A percentile compares a stretch with the other conserved stretches of the same genome.
These are phyloP conservation scores for Geotrichum europaeum DNA, from an alignment of 1,139 yeast species.

Conservation along the genomic window DNA sequence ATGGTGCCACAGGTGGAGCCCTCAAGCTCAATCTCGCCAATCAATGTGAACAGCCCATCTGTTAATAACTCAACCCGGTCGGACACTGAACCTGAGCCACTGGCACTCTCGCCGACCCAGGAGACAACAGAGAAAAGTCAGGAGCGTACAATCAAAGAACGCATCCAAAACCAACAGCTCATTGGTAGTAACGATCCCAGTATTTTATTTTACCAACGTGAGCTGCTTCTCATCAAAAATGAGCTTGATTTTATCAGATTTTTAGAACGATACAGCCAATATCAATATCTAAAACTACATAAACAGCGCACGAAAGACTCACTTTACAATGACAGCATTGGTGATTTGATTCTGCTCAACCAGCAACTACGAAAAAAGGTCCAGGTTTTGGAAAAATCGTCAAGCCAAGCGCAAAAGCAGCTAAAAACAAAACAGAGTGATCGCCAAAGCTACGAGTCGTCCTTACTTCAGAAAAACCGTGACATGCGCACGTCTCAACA, in stretches of 20 bases:
- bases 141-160: neutral
- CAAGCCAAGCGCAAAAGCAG: slow-evolving; percentile 13
- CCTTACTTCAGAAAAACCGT: slow-evolving; percentile 22
- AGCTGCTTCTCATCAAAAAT: slow-evolving; percentile 51
- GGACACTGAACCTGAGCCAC: slow-evolving; percentile 12
- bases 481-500: slow-evolving; percentile 23
- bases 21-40: slow-evolving; percentile 16
- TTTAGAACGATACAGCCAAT: slow-evolving; percentile 47
- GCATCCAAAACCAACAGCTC: slow-evolving; percentile 5
- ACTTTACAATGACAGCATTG: slow-evolving; percentile 21
- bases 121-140: neutral
- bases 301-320: slow-evolving; percentile 35
- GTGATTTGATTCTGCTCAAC: slow-evolving; percentile 8
- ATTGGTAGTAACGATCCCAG: slow-evolving; percentile 14
- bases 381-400: neutral
- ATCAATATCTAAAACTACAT: slow-evolving; percentile 40
- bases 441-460: slow-evolving; percentile 12
- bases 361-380: slow-evolving; percentile 3
- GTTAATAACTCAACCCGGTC: slow-evolving; percentile 6
- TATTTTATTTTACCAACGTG: slow-evolving; percentile 49
- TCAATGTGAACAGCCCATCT: slow-evolving; percentile 19
- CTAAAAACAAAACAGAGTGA: slow-evolving; percentile 9
- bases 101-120: slow-evolving; percentile 1
- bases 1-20: slow-evolving; percentile 21
- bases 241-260: slow-evolving; percentile 60